phyloP scores from a whole-genome alignment of 2,329 filamentous ascomycete genomes.

The Chrysoporthe austroafricana region DNA sequence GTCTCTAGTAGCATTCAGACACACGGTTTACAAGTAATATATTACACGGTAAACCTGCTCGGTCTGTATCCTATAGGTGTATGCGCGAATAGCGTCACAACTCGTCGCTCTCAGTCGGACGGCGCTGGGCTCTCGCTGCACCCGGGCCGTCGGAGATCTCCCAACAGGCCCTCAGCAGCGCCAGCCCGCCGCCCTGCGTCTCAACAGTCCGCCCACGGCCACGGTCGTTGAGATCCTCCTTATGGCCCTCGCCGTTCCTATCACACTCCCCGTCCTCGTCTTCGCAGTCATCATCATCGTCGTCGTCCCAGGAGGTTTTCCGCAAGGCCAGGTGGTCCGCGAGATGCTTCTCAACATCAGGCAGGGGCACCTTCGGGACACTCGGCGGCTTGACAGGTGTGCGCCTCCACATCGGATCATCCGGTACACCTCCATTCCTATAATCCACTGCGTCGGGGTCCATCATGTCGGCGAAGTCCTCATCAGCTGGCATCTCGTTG shows the following conservation, averaged over 20 bases:
- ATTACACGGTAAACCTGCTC: neutral
- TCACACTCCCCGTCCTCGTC: neutral
- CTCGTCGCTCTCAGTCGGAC: slow-evolving; percentile 11
- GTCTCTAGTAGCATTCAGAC: neutral
- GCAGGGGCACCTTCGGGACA: slow-evolving; percentile 9
- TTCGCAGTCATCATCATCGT: too few relatives aligned
- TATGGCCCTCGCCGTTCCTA: neutral
- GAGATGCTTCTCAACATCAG: slow-evolving; percentile 4
- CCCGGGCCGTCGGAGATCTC: slow-evolving; percentile 21
- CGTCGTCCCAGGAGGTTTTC: neutral
- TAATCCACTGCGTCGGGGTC: slow-evolving; percentile 28
- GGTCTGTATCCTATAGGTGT: neutral
- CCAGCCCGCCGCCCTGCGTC: slow-evolving; percentile 28
- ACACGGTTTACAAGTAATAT: neutral
- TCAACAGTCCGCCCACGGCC: slow-evolving; percentile 29
- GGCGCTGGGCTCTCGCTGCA: neutral
- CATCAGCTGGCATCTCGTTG: slow-evolving; percentile 20
- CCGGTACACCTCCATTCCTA: slow-evolving; percentile 28
- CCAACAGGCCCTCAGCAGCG: slow-evolving; percentile 26
- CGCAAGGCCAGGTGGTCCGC: neutral
- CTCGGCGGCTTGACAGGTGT: slow-evolving; percentile 19
- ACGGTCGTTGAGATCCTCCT: slow-evolving; percentile 25
- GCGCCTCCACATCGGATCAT: slow-evolving; percentile 25
- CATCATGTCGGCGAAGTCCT: slow-evolving; percentile 19
- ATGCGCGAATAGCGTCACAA: neutral